These are phyloP conservation scores for Collybia sp. DNA, from an alignment of 768 basidiomycete genomes.

Conservation along the genomic window DNA sequence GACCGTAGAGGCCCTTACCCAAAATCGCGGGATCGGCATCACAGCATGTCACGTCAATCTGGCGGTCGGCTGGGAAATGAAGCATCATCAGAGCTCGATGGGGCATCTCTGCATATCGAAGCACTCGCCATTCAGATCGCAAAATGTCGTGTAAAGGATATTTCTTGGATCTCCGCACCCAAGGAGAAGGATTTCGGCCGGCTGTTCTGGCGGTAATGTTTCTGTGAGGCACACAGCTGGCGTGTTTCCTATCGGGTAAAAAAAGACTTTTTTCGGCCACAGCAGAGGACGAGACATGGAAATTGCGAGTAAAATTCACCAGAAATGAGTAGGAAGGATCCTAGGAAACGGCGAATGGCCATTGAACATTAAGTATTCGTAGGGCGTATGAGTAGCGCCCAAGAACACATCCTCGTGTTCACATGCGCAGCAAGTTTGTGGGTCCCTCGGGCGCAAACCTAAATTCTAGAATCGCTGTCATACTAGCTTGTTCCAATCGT, in stretches of 20 bases:
- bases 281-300: conserved; percentile 39
- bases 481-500: too few relatives aligned
- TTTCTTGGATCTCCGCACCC: conserved; percentile 56
- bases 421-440: too few relatives aligned
- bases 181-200: conserved; percentile 46
- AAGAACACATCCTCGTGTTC: too few relatives aligned
- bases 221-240: conserved; percentile 45
- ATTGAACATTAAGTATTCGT: too few relatives aligned
- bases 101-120: conserved; percentile 12
- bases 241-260: conserved; percentile 60
- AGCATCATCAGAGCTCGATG: neutral
- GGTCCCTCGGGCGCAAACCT: too few relatives aligned
- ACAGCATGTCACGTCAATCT: conserved; percentile 46
- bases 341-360: too few relatives aligned
- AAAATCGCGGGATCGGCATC: conserved; percentile 44
- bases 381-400: too few relatives aligned
- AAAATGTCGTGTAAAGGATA: conserved; percentile 43
- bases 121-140: conserved; percentile 12
- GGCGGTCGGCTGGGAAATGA: conserved; percentile 16
- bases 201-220: conserved; percentile 39
- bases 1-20: conserved; percentile 23
- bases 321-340: too few relatives aligned
- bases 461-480: too few relatives aligned
- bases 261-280: conserved; percentile 41
- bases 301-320: neutral